Evolutionary conservation across 2,329 filamentous ascomycete species (phyloP).

Genomic region (Colletotrichum paranaense): DNA sequence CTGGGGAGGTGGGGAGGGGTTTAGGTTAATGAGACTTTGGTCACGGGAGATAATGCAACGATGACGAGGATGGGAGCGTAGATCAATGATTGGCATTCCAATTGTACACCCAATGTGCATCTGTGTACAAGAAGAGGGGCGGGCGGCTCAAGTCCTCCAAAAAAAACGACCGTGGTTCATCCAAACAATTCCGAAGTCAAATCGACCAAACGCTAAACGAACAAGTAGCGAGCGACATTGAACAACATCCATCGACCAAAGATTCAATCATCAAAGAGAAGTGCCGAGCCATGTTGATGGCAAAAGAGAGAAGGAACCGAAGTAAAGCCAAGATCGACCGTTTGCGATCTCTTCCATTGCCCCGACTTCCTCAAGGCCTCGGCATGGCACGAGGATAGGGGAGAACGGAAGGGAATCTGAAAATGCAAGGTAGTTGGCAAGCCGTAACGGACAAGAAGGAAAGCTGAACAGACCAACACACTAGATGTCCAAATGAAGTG

Average conservation of each 20-base stretch:
- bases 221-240: not conserved
- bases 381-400: not conserved
- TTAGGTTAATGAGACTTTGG: slow-evolving; percentile 1
- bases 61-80: not conserved
- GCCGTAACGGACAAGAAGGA: not conserved
- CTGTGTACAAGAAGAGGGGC: not conserved
- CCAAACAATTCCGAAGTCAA: not conserved
- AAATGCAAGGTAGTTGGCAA: not conserved
- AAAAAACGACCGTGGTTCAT: slow-evolving; percentile 14
- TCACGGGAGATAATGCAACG: slow-evolving; percentile 8
- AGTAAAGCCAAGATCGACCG: not conserved
- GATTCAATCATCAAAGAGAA: not conserved
- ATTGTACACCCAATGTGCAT: not conserved
- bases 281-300: not conserved
- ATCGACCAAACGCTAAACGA: not conserved
- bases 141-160: not conserved
- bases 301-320: not conserved
- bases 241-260: not conserved
- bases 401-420: not conserved
- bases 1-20: not conserved
- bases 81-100: slow-evolving; percentile 19
- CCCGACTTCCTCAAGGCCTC: not conserved
- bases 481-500: not conserved
- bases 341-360: not conserved
- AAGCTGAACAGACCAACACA: not conserved